Conservation (phyloP, 2,329 filamentous ascomycete species). For the Leptographium flavum region DNA sequence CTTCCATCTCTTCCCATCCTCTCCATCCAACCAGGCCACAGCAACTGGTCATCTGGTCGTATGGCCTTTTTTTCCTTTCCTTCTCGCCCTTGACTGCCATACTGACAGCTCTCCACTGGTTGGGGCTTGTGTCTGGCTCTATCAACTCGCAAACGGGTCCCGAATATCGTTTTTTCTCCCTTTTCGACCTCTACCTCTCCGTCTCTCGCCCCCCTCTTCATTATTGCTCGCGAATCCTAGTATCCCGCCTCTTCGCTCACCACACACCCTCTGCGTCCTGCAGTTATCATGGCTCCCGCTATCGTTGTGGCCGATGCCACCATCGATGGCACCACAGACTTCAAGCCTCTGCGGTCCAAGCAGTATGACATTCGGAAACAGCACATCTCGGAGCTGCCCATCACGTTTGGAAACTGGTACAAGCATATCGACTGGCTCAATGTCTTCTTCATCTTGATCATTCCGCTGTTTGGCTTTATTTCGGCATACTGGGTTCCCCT, state of each 20-base stretch:
- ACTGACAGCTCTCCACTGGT: slow-evolving; percentile 1
- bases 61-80: not conserved
- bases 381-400: slow-evolving; percentile 72
- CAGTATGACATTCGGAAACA: slow-evolving; percentile 50
- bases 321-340: slow-evolving; percentile 40
- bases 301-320: slow-evolving; percentile 26
- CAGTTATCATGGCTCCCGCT: slow-evolving; percentile 20
- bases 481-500: slow-evolving; percentile 68
- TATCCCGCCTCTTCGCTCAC: not conserved
- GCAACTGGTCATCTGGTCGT: not conserved
- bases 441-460: slow-evolving; percentile 61
- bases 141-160: not conserved
- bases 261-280: not conserved
- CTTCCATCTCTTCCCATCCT: not conserved
- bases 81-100: not conserved
- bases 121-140: not conserved
- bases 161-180: not conserved
- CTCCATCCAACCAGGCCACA: not conserved
- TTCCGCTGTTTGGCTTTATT: slow-evolving; percentile 61
- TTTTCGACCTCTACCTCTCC: not conserved
- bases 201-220: not conserved
- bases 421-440: slow-evolving; percentile 94
- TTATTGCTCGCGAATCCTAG: not conserved
- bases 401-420: slow-evolving; percentile 75
- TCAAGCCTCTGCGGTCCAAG: slow-evolving; percentile 34